Evolutionary conservation across 2,329 filamentous ascomycete species (phyloP).

Genomic region (Raffaelea arxii): DNA sequence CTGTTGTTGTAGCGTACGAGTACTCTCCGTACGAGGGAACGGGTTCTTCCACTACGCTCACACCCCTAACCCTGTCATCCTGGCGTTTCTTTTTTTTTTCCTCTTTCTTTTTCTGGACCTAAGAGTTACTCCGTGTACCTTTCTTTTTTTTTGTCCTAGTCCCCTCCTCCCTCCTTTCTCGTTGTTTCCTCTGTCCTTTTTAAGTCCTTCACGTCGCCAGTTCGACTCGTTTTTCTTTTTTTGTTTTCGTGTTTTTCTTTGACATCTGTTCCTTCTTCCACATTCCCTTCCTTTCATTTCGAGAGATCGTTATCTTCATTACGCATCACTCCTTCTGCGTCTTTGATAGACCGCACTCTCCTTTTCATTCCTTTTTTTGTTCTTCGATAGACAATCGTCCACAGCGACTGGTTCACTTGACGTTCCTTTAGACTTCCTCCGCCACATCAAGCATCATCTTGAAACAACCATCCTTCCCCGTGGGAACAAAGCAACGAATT

Average conservation of each 20-base stretch:
- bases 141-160: constrained; percentile 2
- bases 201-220: constrained; percentile 10
- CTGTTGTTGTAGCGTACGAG: too few relatives aligned
- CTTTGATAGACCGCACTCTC: constrained; percentile 41
- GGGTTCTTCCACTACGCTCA: neutral
- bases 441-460: too few relatives aligned
- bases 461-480: too few relatives aligned
- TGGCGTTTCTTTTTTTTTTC: neutral
- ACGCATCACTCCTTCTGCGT: constrained; percentile 33
- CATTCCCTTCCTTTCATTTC: constrained; percentile 8
- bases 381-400: neutral
- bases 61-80: neutral
- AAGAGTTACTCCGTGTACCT: neutral
- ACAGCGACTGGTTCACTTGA: neutral
- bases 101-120: neutral
- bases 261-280: constrained; percentile 1
- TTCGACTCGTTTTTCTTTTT: too few relatives aligned
- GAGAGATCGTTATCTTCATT: constrained; percentile 16
- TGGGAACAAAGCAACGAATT: too few relatives aligned
- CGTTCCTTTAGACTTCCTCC: too few relatives aligned
- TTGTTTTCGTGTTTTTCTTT: constrained; percentile 6
- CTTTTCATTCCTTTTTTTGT: constrained; percentile 8
- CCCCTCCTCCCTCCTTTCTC: neutral
- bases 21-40: too few relatives aligned
- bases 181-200: constrained; percentile 7